Evolutionary conservation across 352 stramenopile species (phyloP), one percentile per base, ranked within the genome.

Genomic region (Phytophthora sp.): DNA sequence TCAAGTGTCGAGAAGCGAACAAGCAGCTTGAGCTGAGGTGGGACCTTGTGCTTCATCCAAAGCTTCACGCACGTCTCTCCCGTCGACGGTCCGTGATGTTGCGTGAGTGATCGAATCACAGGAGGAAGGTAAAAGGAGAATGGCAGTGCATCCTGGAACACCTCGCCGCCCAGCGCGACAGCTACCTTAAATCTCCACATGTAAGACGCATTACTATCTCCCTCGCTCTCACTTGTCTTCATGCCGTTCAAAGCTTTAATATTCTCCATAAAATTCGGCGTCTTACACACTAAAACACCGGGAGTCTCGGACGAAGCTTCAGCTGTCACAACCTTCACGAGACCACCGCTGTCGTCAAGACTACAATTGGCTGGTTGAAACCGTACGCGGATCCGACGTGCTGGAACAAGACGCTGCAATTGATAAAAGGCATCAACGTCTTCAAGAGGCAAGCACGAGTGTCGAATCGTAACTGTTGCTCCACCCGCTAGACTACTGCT

Each of bases 11-110:
- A 67, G 20, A 92, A 92, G 16, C 82, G 74, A 3, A 94, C 73
- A 11, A 82, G 69, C 3, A 93, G 76, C 5, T 65, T 60, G 0
- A 91, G 41, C 1, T 63, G 35, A 3, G 56, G 47, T 9, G 86
- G 84, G 9, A 94, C 77, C 31, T 84, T 86, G 59, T 89, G 77
- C 46, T 91, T 92, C 84, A 94, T 90, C 3, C 76, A 76, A 29
- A 94, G 63, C 24, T 67, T 67, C 7, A 94, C 51, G 18, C 71
- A 63, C 0, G 80, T 93, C 2, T 83, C 86, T 21, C 86, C 86
- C 0, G 82, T 79, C 9, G 66, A 63, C 5, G 86, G 86, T 0
- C 86, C 86, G 42, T 91, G 86, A 41, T 94, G 86, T n/a, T 82
- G 69, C 1, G 77, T 84, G 23, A 94, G 74, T 0, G 77, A 82